Conservation (phyloP, 495 filamentous ascomycete genomes). For the Aspergillus egyptiacus region DNA sequence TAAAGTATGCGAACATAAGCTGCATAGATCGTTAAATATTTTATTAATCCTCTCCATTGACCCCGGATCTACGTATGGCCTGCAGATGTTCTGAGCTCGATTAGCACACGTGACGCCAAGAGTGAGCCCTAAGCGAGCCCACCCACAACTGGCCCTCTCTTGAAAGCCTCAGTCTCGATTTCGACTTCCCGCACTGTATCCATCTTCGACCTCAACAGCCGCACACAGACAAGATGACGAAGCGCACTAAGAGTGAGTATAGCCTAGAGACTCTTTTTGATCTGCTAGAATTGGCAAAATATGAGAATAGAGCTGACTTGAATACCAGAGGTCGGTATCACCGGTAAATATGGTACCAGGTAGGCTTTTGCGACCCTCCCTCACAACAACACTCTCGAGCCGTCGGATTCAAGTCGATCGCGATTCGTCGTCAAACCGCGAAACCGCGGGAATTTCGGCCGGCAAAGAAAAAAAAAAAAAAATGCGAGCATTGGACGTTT, state of each 20-base stretch:
- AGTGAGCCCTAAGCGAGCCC: constrained; percentile 43
- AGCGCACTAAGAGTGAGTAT: constrained; percentile 80
- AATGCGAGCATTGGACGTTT: constrained; percentile 16
- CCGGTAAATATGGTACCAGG: constrained; percentile 66
- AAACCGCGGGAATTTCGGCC: constrained; percentile 8
- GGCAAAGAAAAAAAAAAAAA: too few species aligned
- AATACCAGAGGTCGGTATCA: constrained; percentile 72
- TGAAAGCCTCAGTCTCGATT: constrained; percentile 33
- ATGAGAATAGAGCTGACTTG: constrained; percentile 29
- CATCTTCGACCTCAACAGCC: constrained; percentile 43
- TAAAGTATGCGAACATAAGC: too few species aligned
- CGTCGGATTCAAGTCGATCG: constrained; percentile 22
- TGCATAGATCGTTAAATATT: too few species aligned
- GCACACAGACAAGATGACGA: constrained; percentile 72
- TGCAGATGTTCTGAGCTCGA: too few species aligned
- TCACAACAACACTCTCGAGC: constrained; percentile 14
- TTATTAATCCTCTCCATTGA: too few species aligned
- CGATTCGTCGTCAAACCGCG: constrained; percentile 15
- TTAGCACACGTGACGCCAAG: constrained; percentile 25
- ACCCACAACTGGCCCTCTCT: constrained; percentile 40
- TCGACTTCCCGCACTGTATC: constrained; percentile 38
- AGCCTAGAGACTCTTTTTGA: background rate
- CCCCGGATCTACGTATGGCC: too few species aligned
- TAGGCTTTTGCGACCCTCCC: constrained; percentile 34
- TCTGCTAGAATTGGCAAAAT: background rate